Percentiles rank a stretch among this genome's conserved stretches.
Evolutionary conservation across 257 asterid genomes (phyloP).

Genomic region (Solanum habrochaites): DNA sequence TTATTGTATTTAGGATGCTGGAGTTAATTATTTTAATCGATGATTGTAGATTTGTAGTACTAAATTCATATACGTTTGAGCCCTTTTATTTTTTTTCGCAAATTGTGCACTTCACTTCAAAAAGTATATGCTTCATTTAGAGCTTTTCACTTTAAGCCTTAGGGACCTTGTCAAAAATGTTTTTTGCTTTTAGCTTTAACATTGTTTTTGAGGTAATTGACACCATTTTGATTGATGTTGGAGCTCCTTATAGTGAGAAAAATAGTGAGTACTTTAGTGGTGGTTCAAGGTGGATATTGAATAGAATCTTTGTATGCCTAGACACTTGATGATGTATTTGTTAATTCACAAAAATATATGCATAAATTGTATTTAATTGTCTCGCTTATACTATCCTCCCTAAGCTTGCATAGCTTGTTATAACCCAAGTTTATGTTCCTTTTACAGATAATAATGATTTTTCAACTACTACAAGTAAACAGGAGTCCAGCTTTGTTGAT

Average conservation of each 20-base stretch:
- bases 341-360: neutral
- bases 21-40: neutral
- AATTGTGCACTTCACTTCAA: neutral
- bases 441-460: constrained; percentile 34
- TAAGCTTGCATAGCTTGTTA: neutral
- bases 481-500: constrained; percentile 35
- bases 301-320: neutral
- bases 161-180: neutral
- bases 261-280: neutral
- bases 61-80: neutral
- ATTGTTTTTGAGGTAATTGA: neutral
- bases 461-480: constrained; percentile 18
- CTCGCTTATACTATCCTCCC: neutral
- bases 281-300: neutral
- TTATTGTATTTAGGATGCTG: neutral
- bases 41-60: neutral
- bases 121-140: neutral
- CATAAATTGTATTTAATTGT: neutral
- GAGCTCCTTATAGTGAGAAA: neutral
- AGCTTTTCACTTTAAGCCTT: neutral
- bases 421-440: neutral
- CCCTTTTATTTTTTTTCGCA: neutral
- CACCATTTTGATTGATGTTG: neutral
- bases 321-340: neutral
- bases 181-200: neutral